These are phyloP conservation scores for Botrytis paeoniae DNA, from an alignment of 2,329 filamentous ascomycete species.

Conservation along the genomic window DNA sequence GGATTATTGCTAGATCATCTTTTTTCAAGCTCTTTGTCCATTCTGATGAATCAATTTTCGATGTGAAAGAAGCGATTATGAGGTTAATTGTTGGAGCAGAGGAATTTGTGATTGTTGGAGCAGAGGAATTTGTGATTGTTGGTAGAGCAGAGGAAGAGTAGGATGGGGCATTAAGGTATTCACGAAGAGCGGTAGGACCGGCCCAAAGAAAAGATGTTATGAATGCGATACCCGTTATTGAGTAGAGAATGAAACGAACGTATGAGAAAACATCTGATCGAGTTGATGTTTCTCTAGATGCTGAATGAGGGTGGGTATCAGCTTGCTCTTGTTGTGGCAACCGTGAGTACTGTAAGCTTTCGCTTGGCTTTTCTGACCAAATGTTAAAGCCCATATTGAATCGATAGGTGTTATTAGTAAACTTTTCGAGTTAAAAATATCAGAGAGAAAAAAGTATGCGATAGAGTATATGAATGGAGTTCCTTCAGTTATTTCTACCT, in stretches of 20 bases:
- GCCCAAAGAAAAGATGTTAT: constrained; percentile 13
- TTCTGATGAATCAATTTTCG: background rate
- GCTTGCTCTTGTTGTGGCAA: constrained; percentile 1
- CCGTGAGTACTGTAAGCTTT: background rate
- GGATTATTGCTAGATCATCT: background rate
- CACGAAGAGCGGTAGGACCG: background rate
- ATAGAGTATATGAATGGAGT: background rate
- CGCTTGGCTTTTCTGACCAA: background rate
- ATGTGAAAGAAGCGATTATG: background rate
- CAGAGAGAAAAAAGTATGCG: background rate
- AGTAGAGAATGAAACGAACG: constrained; percentile 5
- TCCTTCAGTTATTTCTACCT: background rate
- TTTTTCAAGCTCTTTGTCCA: background rate
- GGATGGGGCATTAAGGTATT: background rate
- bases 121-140: background rate
- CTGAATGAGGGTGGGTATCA: background rate
- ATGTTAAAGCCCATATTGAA: background rate
- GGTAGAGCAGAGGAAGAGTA: background rate
- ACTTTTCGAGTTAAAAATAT: background rate
- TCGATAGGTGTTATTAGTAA: background rate
- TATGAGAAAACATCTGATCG: background rate
- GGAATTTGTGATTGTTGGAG: background rate
- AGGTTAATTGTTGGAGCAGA: constrained; percentile 11
- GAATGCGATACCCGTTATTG: background rate
- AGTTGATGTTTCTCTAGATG: background rate